Base-by-base conservation (phyloP, 2,329 filamentous ascomycete genomes). In the Pseudogymnoascus sp. region DNA sequence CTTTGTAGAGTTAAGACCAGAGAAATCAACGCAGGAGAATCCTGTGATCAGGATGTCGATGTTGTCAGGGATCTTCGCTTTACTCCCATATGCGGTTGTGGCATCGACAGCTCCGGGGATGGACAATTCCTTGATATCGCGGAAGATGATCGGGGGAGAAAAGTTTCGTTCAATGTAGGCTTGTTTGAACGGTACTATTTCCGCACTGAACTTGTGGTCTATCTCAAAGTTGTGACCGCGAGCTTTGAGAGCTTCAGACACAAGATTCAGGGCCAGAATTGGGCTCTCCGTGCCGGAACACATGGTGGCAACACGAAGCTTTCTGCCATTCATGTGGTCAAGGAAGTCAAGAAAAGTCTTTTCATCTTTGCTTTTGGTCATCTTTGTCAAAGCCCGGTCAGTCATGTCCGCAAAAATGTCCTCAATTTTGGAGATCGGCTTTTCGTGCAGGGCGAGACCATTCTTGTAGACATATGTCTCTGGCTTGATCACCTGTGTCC, bases 271-370 rank as follows among this genome's bases (percentile, higher is more conserved):
- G 0, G 86, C 86, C 1, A 92, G 77, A 1, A 93, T 74, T 0
- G 90, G 90, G 4, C 85, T 84, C 67, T 93, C 90, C 0, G 90
- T 92, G 0, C 90, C 90, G 1, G 89, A 92, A 70, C 89, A 92
- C 77, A 92, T 84, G 0, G 90, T 93, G 0, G 81, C 88, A 26
- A 92, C 76, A 7, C 79, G 74, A 26, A 88, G 67, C 4, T 75
- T 69, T 6, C 75, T 70, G 2, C 69, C 69, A 7, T 72, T 68
- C 1, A 79, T 66, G 59, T 73, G 66, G 2, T 70, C 29, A 1
- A 79, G 43, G 1, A 76, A 72, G 60, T 75, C 62, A 31, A 69
- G 60, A 8, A 81, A 64, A 2, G 58, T 60, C 21, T 60, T 60
- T 0, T 60, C 38, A 16, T 39, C 7, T 41, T 59, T 33, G 29